phyloP scores from a whole-genome alignment of 148 eudicot genomes.

The Camellia granthamiana region DNA sequence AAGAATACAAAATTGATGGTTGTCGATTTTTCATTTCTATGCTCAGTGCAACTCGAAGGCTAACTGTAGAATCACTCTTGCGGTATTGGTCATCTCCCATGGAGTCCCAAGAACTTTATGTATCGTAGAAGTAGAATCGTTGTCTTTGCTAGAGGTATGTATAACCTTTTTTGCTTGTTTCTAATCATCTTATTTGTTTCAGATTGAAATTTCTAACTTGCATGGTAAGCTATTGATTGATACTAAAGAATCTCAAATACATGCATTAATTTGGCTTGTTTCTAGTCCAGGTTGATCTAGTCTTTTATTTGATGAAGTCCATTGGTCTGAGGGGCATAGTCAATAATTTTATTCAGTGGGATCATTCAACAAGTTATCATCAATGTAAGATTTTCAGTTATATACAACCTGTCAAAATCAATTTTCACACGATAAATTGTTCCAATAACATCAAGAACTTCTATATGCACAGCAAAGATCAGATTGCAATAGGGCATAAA shows the following conservation, averaged over 20 bases:
- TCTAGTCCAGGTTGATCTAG: not conserved
- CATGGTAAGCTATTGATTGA: not conserved
- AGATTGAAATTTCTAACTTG: not conserved
- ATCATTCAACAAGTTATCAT: not conserved
- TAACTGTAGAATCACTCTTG: conserved; percentile 81
- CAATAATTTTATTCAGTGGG: not conserved
- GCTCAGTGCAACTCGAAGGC: conserved; percentile 89
- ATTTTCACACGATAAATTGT: no score
- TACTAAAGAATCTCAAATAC: not conserved
- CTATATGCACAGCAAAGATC: no score
- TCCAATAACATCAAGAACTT: no score
- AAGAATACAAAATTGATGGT: conserved; percentile 97
- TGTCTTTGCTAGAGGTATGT: no score
- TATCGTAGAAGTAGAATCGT: conserved; percentile 18
- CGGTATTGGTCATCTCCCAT: conserved; percentile 87
- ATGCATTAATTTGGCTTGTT: not conserved
- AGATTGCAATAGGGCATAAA: no score
- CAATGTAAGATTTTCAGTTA: no score
- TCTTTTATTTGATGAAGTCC: not conserved
- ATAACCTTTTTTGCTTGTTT: not conserved
- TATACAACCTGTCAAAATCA: no score
- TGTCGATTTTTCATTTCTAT: conserved; percentile 95
- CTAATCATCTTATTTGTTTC: not conserved
- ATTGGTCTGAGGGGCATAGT: not conserved
- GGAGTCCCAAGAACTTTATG: conserved; percentile 63